Conservation (phyloP, 1,139 yeast species). For the Saccharomyces hybrid region DNA sequence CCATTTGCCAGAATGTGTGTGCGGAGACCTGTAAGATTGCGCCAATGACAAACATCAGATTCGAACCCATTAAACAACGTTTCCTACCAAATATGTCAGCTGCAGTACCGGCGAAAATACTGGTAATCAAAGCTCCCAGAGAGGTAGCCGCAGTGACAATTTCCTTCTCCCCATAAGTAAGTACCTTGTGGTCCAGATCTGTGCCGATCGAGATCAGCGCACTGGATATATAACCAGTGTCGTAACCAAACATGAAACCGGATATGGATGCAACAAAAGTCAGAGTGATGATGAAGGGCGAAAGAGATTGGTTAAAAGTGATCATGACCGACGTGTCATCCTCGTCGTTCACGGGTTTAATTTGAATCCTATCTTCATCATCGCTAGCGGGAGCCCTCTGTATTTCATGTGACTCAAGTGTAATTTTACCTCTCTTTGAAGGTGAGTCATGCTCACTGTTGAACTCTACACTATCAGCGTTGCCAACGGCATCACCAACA, state of each 20-base stretch:
- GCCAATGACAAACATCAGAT: conserved; percentile 71
- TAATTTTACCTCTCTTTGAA: background rate
- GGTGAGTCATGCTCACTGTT: background rate
- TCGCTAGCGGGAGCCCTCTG: background rate
- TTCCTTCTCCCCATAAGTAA: conserved; percentile 75
- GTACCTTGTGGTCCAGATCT: conserved; percentile 48
- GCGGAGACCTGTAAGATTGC: conserved; percentile 78
- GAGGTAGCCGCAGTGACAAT: conserved; percentile 90
- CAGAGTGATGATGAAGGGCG: conserved; percentile 56
- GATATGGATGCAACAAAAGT: conserved; percentile 81
- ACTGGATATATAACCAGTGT: conserved; percentile 90
- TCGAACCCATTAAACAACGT: conserved; percentile 70
- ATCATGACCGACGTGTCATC: conserved; percentile 37
- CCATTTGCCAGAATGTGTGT: conserved; percentile 81
- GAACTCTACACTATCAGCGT: background rate
- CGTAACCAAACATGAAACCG: conserved; percentile 95
- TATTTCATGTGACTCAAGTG: background rate
- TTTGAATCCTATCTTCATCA: conserved; percentile 20
- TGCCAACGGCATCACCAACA: background rate
- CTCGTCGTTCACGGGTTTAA: conserved; percentile 36
- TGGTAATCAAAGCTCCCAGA: conserved; percentile 78
- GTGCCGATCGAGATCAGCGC: conserved; percentile 80
- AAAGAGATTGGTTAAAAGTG: conserved; percentile 43
- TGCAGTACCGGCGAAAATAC: conserved; percentile 64
- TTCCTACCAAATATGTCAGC: conserved; percentile 83